Base-by-base conservation (phyloP, 106 monocot genomes). In the Dioscorea zingiberensis region DNA sequence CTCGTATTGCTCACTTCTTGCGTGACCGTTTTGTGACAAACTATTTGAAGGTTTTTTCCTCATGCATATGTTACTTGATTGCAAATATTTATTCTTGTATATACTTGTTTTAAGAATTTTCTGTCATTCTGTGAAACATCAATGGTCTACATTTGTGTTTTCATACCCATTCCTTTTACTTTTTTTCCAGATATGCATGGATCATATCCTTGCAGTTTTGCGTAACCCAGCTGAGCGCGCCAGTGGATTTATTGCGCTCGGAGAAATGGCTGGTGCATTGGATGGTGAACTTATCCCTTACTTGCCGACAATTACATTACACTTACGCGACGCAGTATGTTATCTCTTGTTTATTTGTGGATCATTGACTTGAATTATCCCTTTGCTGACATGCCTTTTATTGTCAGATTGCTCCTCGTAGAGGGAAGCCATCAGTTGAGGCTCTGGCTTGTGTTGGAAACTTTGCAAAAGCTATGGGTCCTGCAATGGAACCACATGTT, bases 241-340 rank as follows among this genome's bases (percentile, higher is more conserved):
- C 17, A 92, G 88, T 83, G 92, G 95, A 15, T 97, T 97, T 53
- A 82, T 84, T 77, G 95, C 95, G 53, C 79, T 97, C 29, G 92
- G 88, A 66, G 95, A 97, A 78, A 97, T 97, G 95, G 95, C 95
- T 68, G 92, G 95, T 44, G 95, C 95, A 47, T 79, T 97, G 76
- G 83, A 85, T 73, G 88, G 83, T 59, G 92, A 97, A 84, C 87
- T 97, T 28, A 57, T 88, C 13, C 76, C 91, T 7, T 97, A 97
- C 80, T 68, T 97, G 62, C 88, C 91, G 15, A 77, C 83, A 65
- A 92, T 97, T 58, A 86, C 83, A 48, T 25, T 48, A 46, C 85
- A 97, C 48, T 76, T 97, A 71, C 87, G 85, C 26, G 95, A 97
- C 66, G 95, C 95, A 46, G 95, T 97, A 86, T 68, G 83, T 83